A percentile compares a stretch with the other conserved stretches of the same genome.
Conservation (phyloP, 106 monocot species). For the Narthecium ossifragum region DNA sequence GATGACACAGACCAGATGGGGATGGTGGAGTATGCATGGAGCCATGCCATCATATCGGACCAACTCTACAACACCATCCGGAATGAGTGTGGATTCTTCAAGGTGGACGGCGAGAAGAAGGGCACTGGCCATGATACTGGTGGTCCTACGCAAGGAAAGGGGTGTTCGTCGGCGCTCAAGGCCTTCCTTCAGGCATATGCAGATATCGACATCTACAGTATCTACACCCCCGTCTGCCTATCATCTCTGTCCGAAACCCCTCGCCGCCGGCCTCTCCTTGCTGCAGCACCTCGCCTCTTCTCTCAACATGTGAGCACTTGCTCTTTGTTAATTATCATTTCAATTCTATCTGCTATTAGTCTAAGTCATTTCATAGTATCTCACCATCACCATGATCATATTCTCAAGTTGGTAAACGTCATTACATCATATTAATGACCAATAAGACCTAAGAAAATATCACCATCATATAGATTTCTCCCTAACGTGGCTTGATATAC, state of each 20-base stretch:
- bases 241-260: conserved; percentile 18
- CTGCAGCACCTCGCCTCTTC: conserved; percentile 41
- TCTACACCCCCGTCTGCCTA: conserved; percentile 82
- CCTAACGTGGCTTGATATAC: no score
- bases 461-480: no score
- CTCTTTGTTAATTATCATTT: neutral
- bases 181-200: conserved; percentile 47
- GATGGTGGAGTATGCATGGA: conserved; percentile 97
- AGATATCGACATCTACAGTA: conserved; percentile 91
- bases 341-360: neutral
- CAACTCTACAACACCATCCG: conserved; percentile 47
- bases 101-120: conserved; percentile 5
- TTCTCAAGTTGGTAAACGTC: no score
- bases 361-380: no score
- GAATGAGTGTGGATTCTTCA: conserved; percentile 53
- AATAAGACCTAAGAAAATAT: no score
- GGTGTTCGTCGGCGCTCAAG: conserved; percentile 42
- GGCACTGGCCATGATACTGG: neutral
- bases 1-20: conserved; percentile 74
- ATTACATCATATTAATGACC: no score
- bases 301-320: conserved; percentile 39
- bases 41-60: conserved; percentile 93
- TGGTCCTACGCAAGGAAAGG: conserved; percentile 6
- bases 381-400: no score
- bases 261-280: conserved; percentile 4